Evolutionary conservation across 2,329 filamentous ascomycete species (phyloP).

Genomic region (Apiospora marii): DNA sequence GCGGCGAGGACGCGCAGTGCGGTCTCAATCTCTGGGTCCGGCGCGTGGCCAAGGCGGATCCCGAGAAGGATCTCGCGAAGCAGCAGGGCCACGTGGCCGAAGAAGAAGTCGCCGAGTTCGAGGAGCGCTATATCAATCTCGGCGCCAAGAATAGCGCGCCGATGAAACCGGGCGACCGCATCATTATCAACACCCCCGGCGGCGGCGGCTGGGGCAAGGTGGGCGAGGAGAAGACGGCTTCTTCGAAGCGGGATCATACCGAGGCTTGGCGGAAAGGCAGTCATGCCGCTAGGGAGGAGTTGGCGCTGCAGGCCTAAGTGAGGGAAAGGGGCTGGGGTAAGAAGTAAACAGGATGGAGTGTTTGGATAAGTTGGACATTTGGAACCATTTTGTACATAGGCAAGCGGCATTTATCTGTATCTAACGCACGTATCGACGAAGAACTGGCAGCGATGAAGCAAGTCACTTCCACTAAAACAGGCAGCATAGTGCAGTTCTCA

Average conservation of each 20-base stretch:
- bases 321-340: neutral
- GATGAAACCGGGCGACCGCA: conserved; percentile 79
- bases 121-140: conserved; percentile 73
- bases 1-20: conserved; percentile 79
- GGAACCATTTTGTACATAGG: neutral
- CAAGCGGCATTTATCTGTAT: neutral
- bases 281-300: conserved; percentile 63
- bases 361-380: neutral
- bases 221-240: conserved; percentile 63
- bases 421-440: neutral
- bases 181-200: conserved; percentile 80
- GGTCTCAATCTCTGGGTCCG: conserved; percentile 90
- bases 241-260: conserved; percentile 60
- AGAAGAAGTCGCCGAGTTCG: conserved; percentile 50
- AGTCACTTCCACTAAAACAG: neutral
- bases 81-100: conserved; percentile 32
- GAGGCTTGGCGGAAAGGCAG: conserved; percentile 64
- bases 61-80: conserved; percentile 47
- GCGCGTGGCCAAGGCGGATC: conserved; percentile 67
- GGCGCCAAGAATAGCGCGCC: conserved; percentile 82
- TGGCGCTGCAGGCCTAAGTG: conserved; percentile 59
- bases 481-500: neutral
- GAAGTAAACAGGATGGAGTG: neutral
- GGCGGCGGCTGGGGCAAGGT: conserved; percentile 78
- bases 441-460: too few species aligned